Percentiles rank a stretch among this genome's conserved stretches.
Conservation (phyloP, 768 basidiomycete species). For the Trametes gibbosa region DNA sequence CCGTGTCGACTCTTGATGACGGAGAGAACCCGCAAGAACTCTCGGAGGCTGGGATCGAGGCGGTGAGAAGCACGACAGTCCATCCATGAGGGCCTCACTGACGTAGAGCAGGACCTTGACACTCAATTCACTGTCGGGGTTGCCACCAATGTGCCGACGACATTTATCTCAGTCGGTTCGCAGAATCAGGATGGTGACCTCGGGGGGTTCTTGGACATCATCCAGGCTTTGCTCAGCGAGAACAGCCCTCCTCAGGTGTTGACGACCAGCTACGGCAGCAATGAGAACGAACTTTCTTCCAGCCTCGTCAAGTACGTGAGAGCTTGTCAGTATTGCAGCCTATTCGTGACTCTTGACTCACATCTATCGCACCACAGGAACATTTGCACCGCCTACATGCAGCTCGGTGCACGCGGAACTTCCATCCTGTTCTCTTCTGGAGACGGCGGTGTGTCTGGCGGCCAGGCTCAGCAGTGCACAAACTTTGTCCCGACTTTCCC, state of each 20-base stretch:
- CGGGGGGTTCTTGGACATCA: slow-evolving; percentile 33
- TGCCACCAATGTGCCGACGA: slow-evolving; percentile 30
- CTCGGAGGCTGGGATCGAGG: slow-evolving; percentile 29
- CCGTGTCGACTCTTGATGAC: slow-evolving; percentile 27
- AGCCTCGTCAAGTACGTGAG: slow-evolving; percentile 26
- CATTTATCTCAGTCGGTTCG: slow-evolving; percentile 34
- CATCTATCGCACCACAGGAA: no score
- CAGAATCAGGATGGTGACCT: slow-evolving; percentile 27
- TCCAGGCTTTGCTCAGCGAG: slow-evolving; percentile 26
- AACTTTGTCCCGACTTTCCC: slow-evolving; percentile 37
- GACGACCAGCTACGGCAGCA: slow-evolving; percentile 34
- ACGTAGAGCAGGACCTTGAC: slow-evolving; percentile 31
- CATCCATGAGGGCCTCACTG: background rate
- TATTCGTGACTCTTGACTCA: no score
- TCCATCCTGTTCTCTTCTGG: slow-evolving; percentile 38
- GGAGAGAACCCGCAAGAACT: slow-evolving; percentile 27
- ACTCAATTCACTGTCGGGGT: slow-evolving; percentile 38
- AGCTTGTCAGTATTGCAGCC: background rate
- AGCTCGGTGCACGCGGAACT: slow-evolving; percentile 35
- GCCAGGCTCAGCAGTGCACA: slow-evolving; percentile 25
- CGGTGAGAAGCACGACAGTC: slow-evolving; percentile 13
- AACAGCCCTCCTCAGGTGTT: slow-evolving; percentile 30
- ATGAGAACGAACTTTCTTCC: slow-evolving; percentile 28
- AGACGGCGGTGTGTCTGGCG: slow-evolving; percentile 36
- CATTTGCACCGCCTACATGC: slow-evolving; percentile 34